Evolutionary conservation across 345 rosid species (phyloP).

Genomic region (Capsella bursapastoris): DNA sequence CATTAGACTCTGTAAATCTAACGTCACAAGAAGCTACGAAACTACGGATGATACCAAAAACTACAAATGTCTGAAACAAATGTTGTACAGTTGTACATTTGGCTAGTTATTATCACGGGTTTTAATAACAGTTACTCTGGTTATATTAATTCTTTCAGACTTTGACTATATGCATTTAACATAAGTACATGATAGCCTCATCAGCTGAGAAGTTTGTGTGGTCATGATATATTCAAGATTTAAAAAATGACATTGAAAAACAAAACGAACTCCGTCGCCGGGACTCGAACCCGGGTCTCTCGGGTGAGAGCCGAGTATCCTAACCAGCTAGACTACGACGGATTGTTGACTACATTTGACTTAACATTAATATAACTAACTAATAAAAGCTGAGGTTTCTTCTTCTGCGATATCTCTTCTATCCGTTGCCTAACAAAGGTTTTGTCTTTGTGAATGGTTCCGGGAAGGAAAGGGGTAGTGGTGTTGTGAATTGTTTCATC

Average conservation of each 20-base stretch:
- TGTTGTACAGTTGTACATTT: conserved; percentile 33
- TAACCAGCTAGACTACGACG: conserved; percentile 63
- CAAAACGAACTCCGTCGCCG: conserved; percentile 60
- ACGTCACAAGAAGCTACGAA: conserved; percentile 33
- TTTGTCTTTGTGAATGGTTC: conserved; percentile 24
- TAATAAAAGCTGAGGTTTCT: background rate
- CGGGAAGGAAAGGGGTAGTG: conserved; percentile 18
- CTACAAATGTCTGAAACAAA: conserved; percentile 8
- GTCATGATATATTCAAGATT: background rate
- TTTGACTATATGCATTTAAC: background rate
- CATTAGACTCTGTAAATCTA: conserved; percentile 36
- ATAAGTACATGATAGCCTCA: background rate
- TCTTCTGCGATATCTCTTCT: conserved; percentile 6
- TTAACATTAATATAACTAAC: accelerated
- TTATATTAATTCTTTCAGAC: background rate
- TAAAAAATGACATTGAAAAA: background rate
- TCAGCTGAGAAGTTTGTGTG: background rate
- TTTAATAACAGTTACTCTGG: conserved; percentile 20
- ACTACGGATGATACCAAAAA: conserved; percentile 6
- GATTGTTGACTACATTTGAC: background rate
- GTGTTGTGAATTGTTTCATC: conserved; percentile 10
- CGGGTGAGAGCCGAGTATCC: conserved; percentile 86
- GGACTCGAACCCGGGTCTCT: conserved; percentile 75
- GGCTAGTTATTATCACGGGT: conserved; percentile 20
- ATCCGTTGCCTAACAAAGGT: conserved; percentile 39